Percentiles rank a stretch among this genome's conserved stretches.
phyloP scores from a whole-genome alignment of 2,329 filamentous ascomycete genomes.

The Diaporthe batatas region DNA sequence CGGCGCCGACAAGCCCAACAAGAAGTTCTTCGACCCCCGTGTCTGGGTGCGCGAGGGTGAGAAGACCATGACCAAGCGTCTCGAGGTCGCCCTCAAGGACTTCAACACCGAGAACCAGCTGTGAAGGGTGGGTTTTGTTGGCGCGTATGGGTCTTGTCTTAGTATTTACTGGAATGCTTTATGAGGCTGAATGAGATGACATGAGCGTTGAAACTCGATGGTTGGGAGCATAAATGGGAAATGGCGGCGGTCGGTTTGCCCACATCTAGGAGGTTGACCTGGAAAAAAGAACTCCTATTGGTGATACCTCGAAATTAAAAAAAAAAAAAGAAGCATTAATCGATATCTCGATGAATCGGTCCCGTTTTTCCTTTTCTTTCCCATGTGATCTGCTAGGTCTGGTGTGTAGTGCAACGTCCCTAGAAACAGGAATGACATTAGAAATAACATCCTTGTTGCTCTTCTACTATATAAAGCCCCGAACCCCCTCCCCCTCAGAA shows the following conservation, averaged over 20 bases:
- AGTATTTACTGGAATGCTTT: slow-evolving; percentile 12
- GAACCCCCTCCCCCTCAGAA: neutral
- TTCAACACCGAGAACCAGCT: slow-evolving; percentile 88
- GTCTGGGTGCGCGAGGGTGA: slow-evolving; percentile 98
- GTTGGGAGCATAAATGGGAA: slow-evolving; percentile 18
- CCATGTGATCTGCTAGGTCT: neutral
- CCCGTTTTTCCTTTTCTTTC: neutral
- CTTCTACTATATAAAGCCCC: neutral
- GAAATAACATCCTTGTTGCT: slow-evolving; percentile 1
- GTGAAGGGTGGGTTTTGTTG: slow-evolving; percentile 60
- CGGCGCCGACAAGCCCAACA: slow-evolving; percentile 93
- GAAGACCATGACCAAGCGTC: slow-evolving; percentile 92
- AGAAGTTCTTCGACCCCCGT: slow-evolving; percentile 93
- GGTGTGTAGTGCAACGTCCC: neutral
- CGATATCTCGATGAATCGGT: neutral
- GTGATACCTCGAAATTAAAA: slow-evolving; percentile 33
- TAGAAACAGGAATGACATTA: neutral
- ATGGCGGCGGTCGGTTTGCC: slow-evolving; percentile 2
- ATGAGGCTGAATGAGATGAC: slow-evolving; percentile 21
- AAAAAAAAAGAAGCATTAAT: slow-evolving; percentile 31
- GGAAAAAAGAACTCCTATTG: slow-evolving; percentile 15
- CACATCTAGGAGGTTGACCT: slow-evolving; percentile 30
- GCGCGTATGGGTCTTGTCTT: neutral
- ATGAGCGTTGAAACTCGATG: slow-evolving; percentile 13
- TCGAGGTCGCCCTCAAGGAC: slow-evolving; percentile 85